Evolutionary conservation across 1,284 basidiomycete species (phyloP), one percentile per base, ranked within the genome.

Genomic region (Malassezia obtusa): DNA sequence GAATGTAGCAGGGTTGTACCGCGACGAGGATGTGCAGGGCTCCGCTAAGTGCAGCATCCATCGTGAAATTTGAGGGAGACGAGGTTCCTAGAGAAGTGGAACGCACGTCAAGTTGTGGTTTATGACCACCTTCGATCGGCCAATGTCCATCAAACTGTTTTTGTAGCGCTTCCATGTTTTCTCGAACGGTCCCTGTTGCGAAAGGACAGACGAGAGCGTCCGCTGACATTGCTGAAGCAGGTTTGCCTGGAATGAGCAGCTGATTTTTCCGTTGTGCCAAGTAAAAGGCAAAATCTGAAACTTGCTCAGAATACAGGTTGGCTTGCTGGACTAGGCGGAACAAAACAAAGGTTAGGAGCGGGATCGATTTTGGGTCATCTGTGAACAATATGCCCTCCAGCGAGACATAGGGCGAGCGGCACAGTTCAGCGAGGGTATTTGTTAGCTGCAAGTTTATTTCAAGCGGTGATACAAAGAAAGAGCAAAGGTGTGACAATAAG

Each of bases 251-350:
- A 6, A 6, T 15, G 1, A 49, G 25, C 1, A 17, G 33, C 26
- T 50, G 22, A n/a, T 47, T 40, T 17, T 30, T 39, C 7, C 50
- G 45, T 10, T 48, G 50, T 3, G 17, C 37, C 3, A 52, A 11
- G 25, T 47, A 52, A 28, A 52, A 52, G 17, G 21, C 25, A 36
- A 52, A 41, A 8, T 52, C 50, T 7, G 50, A 37, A 6, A 48
- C 28, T 1, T 22, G 21, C 14, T 40, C 19, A 6, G n/a, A 8
- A 11, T 22, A 41, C 4, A 3, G 8, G 6, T 24, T 25, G 8
- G 26, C 32, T 14, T 52, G 50, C 17, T 15, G 26, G 9, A 8
- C 11, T 5, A 52, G 44, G n/a, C 10, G 17, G 21, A 22, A 39
- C 30, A 52, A 28, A 0, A 33, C 15, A 12, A 24, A 32, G 3